Evolutionary conservation across 305 asterid species (phyloP), one percentile per base, ranked within the genome.

Genomic region (Fraxinus dipetala): DNA sequence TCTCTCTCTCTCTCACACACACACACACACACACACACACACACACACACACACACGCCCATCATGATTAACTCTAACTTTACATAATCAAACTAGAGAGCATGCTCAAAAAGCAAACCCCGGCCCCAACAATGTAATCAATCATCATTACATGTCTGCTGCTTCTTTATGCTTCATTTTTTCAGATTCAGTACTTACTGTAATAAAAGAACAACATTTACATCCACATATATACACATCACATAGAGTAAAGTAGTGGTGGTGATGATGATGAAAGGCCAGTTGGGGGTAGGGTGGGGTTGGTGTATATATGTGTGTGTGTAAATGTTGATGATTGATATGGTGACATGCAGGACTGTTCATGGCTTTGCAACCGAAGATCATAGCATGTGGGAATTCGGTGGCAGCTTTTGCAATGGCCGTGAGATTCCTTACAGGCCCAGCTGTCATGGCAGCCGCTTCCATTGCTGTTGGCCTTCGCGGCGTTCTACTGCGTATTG

Each of bases 381-480:
- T 89, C 75, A 89, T 89, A 85, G 90, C 92, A 85, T 89, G 92
- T 89, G 92, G 92, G 80, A 89, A 89, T 86, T 87, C 88, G 35
- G 48, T 87, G 5, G 92, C 92, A 84, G 72, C 90, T 79, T 89
- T 87, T 83, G 82, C 90, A 0, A 87, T 87, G 90, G 90, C 89
- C 80, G 92, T 89, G 79, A 89, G 92, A 87, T 89, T 89, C 90
- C 90, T 89, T 84, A 78, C 90, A 45, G 92, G 92, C 38, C 92
- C 92, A 87, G 92, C 92, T 89, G 90, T 89, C 80, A 89, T 89
- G 92, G 92, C 90, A 56, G 92, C 89, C 61, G 89, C 92, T 83
- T 89, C 92, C 87, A 78, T 87, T 81, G 89, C 87, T 79, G 92
- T 89, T 85, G 92, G 92, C 26, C 92, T 89, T 75, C 92, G 89